phyloP scores from a whole-genome alignment of 768 basidiomycete genomes.

The Chalciporus chontae region DNA sequence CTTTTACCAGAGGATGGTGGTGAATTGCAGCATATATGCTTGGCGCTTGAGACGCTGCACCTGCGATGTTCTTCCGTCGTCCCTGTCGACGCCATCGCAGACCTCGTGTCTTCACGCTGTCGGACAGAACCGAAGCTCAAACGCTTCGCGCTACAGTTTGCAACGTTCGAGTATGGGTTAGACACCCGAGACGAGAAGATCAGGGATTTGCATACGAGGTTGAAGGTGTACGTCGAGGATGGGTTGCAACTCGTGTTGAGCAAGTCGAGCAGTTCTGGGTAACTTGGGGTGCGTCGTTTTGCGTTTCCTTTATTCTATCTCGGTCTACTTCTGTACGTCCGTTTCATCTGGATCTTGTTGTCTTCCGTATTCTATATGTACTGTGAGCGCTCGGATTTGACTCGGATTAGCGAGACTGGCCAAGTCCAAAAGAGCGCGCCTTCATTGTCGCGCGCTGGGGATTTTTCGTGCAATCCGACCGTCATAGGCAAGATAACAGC shows the following conservation, averaged over 20 bases:
- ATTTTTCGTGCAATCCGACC: no score
- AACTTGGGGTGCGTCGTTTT: not conserved
- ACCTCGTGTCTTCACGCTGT: slow-evolving; percentile 25
- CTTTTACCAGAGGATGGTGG: not conserved
- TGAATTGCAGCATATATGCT: slow-evolving; percentile 13
- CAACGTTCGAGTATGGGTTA: slow-evolving; percentile 27
- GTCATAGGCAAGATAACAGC: no score
- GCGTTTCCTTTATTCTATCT: not conserved
- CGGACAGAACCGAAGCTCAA: slow-evolving; percentile 8
- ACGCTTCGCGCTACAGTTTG: slow-evolving; percentile 24
- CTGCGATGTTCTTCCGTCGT: slow-evolving; percentile 25
- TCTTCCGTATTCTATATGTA: not conserved
- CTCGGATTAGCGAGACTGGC: no score
- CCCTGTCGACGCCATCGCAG: slow-evolving; percentile 19
- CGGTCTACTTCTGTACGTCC: not conserved
- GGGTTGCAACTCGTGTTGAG: slow-evolving; percentile 22
- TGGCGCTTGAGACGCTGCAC: slow-evolving; percentile 21
- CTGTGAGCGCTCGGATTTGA: no score
- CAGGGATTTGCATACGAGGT: slow-evolving; percentile 7
- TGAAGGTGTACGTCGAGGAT: slow-evolving; percentile 18
- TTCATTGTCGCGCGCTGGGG: no score
- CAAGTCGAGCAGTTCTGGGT: slow-evolving; percentile 20
- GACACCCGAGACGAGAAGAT: slow-evolving; percentile 29
- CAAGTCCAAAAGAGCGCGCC: no score
- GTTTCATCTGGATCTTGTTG: not conserved